Evolutionary conservation across 805 yeast genomes (phyloP).

Genomic region (Candida nanaspora): DNA sequence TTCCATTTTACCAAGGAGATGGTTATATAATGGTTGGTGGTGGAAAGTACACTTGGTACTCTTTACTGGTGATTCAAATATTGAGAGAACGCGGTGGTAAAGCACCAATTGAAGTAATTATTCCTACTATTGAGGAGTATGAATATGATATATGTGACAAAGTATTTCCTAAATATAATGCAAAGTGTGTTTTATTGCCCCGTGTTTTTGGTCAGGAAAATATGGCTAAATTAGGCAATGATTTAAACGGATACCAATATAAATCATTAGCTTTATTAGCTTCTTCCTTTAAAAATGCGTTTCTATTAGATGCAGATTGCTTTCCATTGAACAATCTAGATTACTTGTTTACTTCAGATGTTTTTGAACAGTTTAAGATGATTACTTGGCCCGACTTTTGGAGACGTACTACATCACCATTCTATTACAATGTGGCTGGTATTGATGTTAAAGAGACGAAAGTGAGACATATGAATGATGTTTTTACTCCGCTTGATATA

Average conservation of each 20-base stretch:
- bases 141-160: constrained; percentile 32
- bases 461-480: constrained; percentile 18
- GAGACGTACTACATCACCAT: constrained; percentile 62
- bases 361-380: constrained; percentile 43
- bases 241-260: constrained; percentile 28
- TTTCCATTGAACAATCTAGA: constrained; percentile 37
- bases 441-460: constrained; percentile 23
- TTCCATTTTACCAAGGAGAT: constrained; percentile 16
- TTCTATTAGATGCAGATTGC: constrained; percentile 42
- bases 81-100: constrained; percentile 35
- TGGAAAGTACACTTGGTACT: constrained; percentile 34
- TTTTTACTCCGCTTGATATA: constrained; percentile 13
- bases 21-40: constrained; percentile 38
- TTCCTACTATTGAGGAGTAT: constrained; percentile 33
- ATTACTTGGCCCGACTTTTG: constrained; percentile 75
- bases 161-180: constrained; percentile 32
- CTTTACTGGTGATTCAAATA: constrained; percentile 31
- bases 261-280: constrained; percentile 38
- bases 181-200: constrained; percentile 35
- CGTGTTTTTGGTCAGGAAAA: constrained; percentile 25
- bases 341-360: constrained; percentile 25
- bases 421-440: constrained; percentile 34
- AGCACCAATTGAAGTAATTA: constrained; percentile 36
- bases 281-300: constrained; percentile 37
- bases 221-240: constrained; percentile 10